phyloP scores from a whole-genome alignment of 2,329 filamentous ascomycete species.

The Penicillium carneum region DNA sequence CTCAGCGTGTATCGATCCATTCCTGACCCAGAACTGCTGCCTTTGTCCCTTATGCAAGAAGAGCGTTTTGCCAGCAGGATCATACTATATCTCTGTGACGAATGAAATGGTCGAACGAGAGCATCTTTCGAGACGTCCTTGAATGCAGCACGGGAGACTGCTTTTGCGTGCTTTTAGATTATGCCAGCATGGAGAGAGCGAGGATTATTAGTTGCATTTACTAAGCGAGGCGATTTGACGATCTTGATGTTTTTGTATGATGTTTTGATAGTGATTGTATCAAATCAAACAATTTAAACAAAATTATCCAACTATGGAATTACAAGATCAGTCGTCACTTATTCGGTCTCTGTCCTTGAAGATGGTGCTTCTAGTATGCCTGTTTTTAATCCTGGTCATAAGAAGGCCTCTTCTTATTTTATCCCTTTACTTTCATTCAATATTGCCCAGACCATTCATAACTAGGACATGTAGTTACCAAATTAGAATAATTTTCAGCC shows the following conservation, averaged over 20 bases:
- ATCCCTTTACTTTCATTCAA: background rate
- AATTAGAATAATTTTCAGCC: background rate
- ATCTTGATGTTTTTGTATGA: background rate
- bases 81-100: conserved; percentile 72
- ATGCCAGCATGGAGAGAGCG: background rate
- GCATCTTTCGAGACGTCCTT: conserved; percentile 63
- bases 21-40: conserved; percentile 78
- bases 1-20: conserved; percentile 86
- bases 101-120: conserved; percentile 88
- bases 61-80: conserved; percentile 74
- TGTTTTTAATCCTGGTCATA: background rate
- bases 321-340: background rate
- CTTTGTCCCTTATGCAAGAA: conserved; percentile 91
- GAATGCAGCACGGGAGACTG: background rate
- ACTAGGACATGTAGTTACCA: background rate
- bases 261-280: background rate
- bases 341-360: background rate
- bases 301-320: background rate
- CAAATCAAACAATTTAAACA: background rate
- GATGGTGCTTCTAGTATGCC: background rate
- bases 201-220: conserved; percentile 4
- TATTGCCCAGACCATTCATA: background rate
- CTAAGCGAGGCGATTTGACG: conserved; percentile 1
- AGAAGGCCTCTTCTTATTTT: background rate
- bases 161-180: background rate